Evolutionary conservation across 306 rosid species (phyloP), one percentile per base, ranked within the genome.

Genomic region (Cucurbita maxima): DNA sequence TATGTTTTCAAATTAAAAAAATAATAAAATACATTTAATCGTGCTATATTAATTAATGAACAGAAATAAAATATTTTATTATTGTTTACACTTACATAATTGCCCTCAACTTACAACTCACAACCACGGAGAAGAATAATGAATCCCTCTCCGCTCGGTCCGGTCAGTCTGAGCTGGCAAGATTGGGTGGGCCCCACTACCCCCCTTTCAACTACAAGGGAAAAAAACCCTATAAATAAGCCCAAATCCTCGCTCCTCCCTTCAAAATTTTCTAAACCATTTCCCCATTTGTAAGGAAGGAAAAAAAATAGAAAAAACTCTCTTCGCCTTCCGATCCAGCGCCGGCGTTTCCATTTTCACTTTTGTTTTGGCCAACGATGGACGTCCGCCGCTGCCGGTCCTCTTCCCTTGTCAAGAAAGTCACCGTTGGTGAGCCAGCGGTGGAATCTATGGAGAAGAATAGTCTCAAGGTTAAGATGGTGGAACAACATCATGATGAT

Each of bases 351-450:
- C 71, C 25, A 57, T 59, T 53, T 51, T 58, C 41, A 6, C 10
- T 13, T 19, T 15, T 25, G 37, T 45, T 7, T 14, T 7, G 10
- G 8, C 12, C 34, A 5, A 36, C 12, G 8, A 57, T 58, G 77
- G 77, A 58, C 55, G 70, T 48, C 58, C 45, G 57, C 55, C 70
- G 69, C 70, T 71, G 71, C 34, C 66, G 56, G 57, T 69, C 74
- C 16, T 69, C 74, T 14, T 19, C 57, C 2, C 16, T 58, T 1
- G 6, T 16, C 3, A 56, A 45, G 20, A 73, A 56, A 30, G 8
- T 55, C 43, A 0, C 51, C 30, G 14, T 68, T 44, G 76, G 12
- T 22, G 20, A 59, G 41, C 51, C 7, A 9, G 58, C 58, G 56
- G 30, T 73, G 25, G 34, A 14, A 44, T 73, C 76, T 22, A 56